phyloP scores from a whole-genome alignment of 2,329 filamentous ascomycete genomes.

The Hypoxylon sp. region DNA sequence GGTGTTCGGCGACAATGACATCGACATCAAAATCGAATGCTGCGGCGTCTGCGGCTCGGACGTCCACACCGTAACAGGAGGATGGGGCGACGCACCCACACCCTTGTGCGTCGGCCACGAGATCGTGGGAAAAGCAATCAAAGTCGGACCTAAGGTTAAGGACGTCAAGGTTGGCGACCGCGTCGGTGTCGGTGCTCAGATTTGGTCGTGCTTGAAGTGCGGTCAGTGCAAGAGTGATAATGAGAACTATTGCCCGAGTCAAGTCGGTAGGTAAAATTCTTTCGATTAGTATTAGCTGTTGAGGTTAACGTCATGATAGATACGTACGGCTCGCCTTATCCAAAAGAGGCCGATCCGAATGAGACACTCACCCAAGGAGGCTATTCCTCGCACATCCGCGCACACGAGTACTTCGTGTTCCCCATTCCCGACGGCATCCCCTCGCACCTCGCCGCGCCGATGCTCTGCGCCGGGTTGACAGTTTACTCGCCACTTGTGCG shows the following conservation, averaged over 20 bases:
- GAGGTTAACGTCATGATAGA: constrained; percentile 49
- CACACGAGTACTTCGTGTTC: constrained; percentile 71
- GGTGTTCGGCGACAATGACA: constrained; percentile 66
- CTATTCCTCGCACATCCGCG: constrained; percentile 65
- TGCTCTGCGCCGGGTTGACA: constrained; percentile 85
- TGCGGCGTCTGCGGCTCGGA: constrained; percentile 73
- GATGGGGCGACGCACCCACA: constrained; percentile 53
- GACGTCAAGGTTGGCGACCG: constrained; percentile 73
- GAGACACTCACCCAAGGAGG: constrained; percentile 77
- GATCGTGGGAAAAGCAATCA: constrained; percentile 68
- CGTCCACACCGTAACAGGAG: constrained; percentile 59
- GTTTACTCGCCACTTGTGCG: constrained; percentile 78
- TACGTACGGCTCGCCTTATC: constrained; percentile 72
- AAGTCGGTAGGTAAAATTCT: constrained; percentile 55
- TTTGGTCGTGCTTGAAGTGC: constrained; percentile 69
- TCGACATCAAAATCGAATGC: constrained; percentile 78
- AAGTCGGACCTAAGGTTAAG: constrained; percentile 58
- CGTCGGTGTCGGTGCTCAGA: constrained; percentile 75
- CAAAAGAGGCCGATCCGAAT: constrained; percentile 68
- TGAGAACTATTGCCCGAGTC: constrained; percentile 65
- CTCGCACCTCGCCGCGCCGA: constrained; percentile 71
- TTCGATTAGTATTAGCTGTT: background rate
- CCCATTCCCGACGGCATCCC: constrained; percentile 69
- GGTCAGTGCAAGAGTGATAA: constrained; percentile 63
- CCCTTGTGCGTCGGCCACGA: constrained; percentile 72